Evolutionary conservation across 495 filamentous ascomycete genomes (phyloP), one percentile per base, ranked within the genome.

Genomic region (Pseudevernia furfuracea): DNA sequence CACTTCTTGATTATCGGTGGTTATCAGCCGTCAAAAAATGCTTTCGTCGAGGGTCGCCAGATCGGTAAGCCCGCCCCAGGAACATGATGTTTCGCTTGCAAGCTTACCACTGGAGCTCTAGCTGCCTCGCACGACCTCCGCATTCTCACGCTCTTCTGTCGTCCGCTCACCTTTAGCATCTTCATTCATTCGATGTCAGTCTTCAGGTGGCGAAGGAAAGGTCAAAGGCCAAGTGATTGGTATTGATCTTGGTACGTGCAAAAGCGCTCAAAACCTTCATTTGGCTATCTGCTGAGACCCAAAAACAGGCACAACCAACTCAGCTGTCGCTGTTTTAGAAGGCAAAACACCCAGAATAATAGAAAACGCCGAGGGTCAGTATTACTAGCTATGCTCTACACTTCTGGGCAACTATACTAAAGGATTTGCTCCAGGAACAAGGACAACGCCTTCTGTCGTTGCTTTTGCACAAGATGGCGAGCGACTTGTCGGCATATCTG

Each of bases 401-500:
- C 34, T 11, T 3, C 37, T 11, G 41, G 23, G 41, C 37, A 14
- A 21, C 12, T 30, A 30, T 32, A 36, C 55, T 71, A 48, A 71
- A 68, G 60, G 66, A 70, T 62, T 34, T 21, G 30, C 66, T 57
- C 12, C 64, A 93, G 92, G 94, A 85, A 88, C 91, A 64, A 85
- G 94, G 70, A 98, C 94, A 75, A 98, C 94, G 43, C 94, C 94
- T 46, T 98, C 94, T 23, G 92, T 96, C 39, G 93, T 98, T 68
- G 94, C 90, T 71, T 97, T 98, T 79, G 89, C 94, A 53, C 87
- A 96, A 80, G 92, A 96, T 78, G 95, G 95, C 64, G 94, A 98
- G 84, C 89, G 95, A 67, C 80, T 98, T 64, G 94, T 98, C 68
- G 94, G 94, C 89, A 91, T 97, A 70, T 91, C 94, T 58, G 94